Evolutionary conservation across 129 eudicot species (phyloP).

Genomic region (Lonicera japonica): DNA sequence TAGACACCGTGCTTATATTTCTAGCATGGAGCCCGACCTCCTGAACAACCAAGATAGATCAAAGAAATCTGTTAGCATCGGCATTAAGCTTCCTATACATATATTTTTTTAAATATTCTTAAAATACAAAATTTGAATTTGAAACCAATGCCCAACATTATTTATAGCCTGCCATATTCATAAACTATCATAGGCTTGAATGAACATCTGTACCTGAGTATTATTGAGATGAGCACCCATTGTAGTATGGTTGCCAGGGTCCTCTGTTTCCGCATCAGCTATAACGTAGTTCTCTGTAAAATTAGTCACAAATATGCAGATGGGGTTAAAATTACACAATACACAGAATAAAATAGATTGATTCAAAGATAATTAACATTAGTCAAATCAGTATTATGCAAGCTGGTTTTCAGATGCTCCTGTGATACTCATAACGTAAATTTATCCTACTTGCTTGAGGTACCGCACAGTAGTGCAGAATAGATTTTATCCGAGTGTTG

Average conservation of each 20-base stretch:
- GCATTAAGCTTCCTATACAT: not conserved
- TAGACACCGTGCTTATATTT: constrained; percentile 77
- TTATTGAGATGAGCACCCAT: constrained; percentile 47
- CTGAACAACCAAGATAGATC: constrained; percentile 30
- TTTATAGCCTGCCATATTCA: not conserved
- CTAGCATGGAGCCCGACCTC: constrained; percentile 84
- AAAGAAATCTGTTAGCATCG: not conserved
- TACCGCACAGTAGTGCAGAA: too few relatives aligned
- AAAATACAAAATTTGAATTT: not conserved
- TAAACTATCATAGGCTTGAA: constrained; percentile 1
- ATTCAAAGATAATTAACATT: not conserved
- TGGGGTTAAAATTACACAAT: not conserved
- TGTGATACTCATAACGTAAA: too few relatives aligned
- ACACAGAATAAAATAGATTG: not conserved
- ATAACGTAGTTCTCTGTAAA: constrained; percentile 33
- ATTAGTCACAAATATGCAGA: not conserved
- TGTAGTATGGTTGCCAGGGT: constrained; percentile 29
- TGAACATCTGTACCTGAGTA: constrained; percentile 41
- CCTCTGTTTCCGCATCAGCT: constrained; percentile 39
- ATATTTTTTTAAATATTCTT: not conserved
- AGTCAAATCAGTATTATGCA: not conserved
- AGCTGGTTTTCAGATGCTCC: not conserved
- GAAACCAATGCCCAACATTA: not conserved
- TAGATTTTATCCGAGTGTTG: too few relatives aligned
- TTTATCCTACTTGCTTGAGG: too few relatives aligned